Percentiles rank a stretch among this genome's conserved stretches.
Conservation (phyloP, 2,329 filamentous ascomycete species). For the Neopestalotiopsis rosae region DNA sequence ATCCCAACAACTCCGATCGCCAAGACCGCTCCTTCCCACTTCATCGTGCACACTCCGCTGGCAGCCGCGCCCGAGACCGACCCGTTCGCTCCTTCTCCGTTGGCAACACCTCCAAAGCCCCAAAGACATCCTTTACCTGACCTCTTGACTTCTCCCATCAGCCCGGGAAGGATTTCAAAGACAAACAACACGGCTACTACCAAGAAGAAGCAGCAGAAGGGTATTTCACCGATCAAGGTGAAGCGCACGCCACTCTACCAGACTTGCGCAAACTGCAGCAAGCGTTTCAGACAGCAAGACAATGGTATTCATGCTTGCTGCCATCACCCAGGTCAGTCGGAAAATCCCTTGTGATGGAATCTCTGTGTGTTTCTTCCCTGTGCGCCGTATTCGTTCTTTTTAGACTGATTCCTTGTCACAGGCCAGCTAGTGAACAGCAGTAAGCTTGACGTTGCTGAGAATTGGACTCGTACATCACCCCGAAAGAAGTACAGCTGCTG, state of each 20-base stretch:
- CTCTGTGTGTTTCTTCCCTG: not conserved
- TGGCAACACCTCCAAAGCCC: not conserved
- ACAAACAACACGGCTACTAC: not conserved
- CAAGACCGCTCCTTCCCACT: not conserved
- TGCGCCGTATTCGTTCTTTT: not conserved
- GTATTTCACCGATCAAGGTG: not conserved
- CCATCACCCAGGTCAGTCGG: not conserved
- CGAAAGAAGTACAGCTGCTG: conserved; percentile 8
- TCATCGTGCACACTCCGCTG: not conserved
- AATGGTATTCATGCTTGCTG: not conserved
- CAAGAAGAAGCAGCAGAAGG: no score
- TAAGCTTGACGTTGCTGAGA: not conserved
- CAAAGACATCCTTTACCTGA: not conserved
- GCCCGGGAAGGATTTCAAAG: not conserved
- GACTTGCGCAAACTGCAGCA: not conserved
- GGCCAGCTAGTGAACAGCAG: not conserved
- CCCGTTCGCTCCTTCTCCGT: not conserved
- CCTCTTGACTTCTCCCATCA: not conserved
- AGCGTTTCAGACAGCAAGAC: not conserved
- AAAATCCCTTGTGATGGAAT: not conserved
- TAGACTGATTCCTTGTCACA: not conserved
- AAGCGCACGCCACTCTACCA: not conserved
- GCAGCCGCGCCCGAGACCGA: not conserved
- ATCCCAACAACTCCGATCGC: not conserved
- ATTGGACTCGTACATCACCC: not conserved